Base-by-base conservation (phyloP, 352 stramenopile species). In the Globisporangium rhizosaccharum region DNA sequence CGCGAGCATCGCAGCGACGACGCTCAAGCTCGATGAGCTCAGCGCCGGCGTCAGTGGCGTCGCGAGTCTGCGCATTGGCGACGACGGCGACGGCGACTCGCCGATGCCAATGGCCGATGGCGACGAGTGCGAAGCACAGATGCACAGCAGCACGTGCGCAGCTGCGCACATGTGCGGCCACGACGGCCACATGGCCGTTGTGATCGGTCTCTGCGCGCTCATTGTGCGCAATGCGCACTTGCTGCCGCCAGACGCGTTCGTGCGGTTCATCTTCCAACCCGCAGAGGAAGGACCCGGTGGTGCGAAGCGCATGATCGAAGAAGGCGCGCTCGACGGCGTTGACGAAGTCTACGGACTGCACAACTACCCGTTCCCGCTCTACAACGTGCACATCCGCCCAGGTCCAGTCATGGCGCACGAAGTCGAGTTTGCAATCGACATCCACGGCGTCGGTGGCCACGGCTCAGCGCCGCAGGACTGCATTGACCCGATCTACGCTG, bases 251-350 rank as follows among this genome's bases (percentile, higher is more conserved):
- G 68, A 88, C 49, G 85, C 84, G 1, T 87, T 88, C 44, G 82
- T 99, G 15, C 87, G 92, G 36, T 85, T 99, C 25, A 76, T 98
- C 37, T 99, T 98, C 67, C 96, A 99, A 71, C 96, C 96, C n/a
- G 95, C 96, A 0, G 96, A 99, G 65, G 94, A 96, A 61, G 90
- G 86, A 28, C 85, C 85, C 7, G 94, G 89, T 26, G 96, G 96
- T 20, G 92, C 85, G 15, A 85, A 94, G 66, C 79, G 88, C 11
- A 98, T 98, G 94, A 87, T 96, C 39, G 76, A 97, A 61, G 92
- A 98, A 59, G 94, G 94, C 15, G 79, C 95, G n/a, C 68, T 98
- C 1, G 64, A 78, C 14, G 61, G 84, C 45, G 87, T 95, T 30
- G 77, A 97, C 46, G 83, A 97, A 53, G 79, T 96, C n/a, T 98